These are phyloP conservation scores for Mikania micrantha DNA, from an alignment of 129 eudicot genomes.

Conservation along the genomic window DNA sequence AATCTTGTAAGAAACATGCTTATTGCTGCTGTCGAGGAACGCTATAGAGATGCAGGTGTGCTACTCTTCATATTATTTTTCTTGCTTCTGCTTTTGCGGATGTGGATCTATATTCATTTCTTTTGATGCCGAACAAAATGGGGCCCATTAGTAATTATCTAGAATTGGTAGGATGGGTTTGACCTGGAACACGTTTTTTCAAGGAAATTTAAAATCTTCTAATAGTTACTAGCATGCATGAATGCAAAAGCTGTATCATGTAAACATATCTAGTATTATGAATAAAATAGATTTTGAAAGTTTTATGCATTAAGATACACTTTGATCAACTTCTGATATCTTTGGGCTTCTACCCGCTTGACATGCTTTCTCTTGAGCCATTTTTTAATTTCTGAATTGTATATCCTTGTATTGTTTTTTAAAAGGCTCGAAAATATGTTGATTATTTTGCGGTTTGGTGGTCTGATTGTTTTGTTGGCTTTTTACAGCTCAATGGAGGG, in stretches of 20 bases:
- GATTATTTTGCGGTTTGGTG: neutral
- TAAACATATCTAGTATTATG: neutral
- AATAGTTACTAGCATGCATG: neutral
- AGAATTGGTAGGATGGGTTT: neutral
- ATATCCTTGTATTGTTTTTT: neutral
- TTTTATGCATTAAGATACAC: neutral
- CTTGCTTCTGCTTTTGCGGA: neutral
- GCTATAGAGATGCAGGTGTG: constrained; percentile 85
- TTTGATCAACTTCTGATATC: neutral
- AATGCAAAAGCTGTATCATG: neutral
- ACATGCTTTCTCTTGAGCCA: neutral
- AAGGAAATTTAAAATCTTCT: neutral
- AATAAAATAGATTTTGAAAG: neutral
- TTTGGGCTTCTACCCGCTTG: neutral
- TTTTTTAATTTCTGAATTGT: neutral
- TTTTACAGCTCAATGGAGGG: constrained; percentile 76
- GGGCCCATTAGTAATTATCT: neutral
- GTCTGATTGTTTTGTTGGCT: constrained; percentile 4
- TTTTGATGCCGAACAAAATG: neutral
- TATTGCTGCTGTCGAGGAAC: constrained; percentile 82
- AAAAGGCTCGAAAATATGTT: neutral
- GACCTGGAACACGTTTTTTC: neutral
- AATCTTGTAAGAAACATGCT: constrained; percentile 81
- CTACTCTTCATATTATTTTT: neutral
- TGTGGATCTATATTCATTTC: neutral